Evolutionary conservation across 495 filamentous ascomycete species (phyloP).

Genomic region (Gamarada debralockiae): DNA sequence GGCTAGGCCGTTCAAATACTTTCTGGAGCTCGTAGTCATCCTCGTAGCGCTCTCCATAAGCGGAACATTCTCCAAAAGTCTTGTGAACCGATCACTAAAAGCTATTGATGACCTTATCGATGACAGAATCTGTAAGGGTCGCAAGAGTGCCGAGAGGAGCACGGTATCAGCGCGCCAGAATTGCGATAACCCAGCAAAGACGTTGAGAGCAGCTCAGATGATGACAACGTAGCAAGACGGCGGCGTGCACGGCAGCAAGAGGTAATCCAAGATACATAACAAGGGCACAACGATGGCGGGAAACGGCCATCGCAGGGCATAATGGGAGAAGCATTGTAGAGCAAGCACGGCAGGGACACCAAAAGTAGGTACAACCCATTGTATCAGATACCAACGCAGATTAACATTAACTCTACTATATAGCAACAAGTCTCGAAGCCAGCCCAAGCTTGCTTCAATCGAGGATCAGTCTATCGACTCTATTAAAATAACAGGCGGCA

Average conservation of each 20-base stretch:
- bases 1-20: constrained; percentile 29
- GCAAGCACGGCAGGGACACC: constrained; percentile 9
- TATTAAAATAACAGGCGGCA: constrained; percentile 15
- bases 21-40: constrained; percentile 6
- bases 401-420: constrained; percentile 6
- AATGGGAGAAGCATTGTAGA: too few relatives aligned
- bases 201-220: constrained; percentile 6
- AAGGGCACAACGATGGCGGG: constrained; percentile 5
- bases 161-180: neutral
- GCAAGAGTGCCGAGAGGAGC: neutral
- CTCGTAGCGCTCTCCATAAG: constrained; percentile 49
- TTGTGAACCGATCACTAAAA: too few relatives aligned
- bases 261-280: constrained; percentile 8
- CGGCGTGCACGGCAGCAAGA: neutral
- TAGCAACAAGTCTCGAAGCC: constrained; percentile 23
- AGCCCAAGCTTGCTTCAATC: constrained; percentile 15
- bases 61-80: constrained; percentile 53
- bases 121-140: constrained; percentile 1
- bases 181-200: neutral
- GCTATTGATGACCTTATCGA: neutral
- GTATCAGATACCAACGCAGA: constrained; percentile 9
- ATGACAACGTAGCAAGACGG: constrained; percentile 1
- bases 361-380: constrained; percentile 1
- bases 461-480: constrained; percentile 22
- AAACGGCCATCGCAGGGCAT: too few relatives aligned